Conservation (phyloP, 2,329 filamentous ascomycete species). For the Hypomyces rosellus region DNA sequence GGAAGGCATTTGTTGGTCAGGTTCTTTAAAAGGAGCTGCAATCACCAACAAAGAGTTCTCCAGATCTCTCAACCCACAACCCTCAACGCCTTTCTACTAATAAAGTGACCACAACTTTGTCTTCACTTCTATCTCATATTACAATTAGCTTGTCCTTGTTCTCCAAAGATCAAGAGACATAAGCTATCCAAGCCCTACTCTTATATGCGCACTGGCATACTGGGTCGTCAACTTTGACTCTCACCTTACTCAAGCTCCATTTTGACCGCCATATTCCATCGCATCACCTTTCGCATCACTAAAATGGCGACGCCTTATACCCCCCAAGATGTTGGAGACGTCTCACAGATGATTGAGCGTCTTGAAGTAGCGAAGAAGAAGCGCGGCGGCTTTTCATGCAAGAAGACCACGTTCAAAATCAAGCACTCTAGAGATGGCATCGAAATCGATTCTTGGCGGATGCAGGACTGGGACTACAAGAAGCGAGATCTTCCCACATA, state of each 20-base stretch:
- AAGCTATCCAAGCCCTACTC: too few relatives aligned
- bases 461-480: constrained; percentile 97
- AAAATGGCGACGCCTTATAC: constrained; percentile 50
- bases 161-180: too few relatives aligned
- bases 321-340: constrained; percentile 62
- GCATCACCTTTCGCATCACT: not conserved
- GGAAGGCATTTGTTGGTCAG: not conserved
- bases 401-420: constrained; percentile 72
- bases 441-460: constrained; percentile 81
- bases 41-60: not conserved
- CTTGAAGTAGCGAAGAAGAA: constrained; percentile 53
- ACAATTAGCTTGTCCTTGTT: too few relatives aligned
- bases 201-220: too few relatives aligned
- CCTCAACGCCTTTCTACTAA: not conserved
- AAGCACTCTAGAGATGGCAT: constrained; percentile 55
- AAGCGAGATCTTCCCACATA: constrained; percentile 79
- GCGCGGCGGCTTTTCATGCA: constrained; percentile 62
- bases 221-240: not conserved
- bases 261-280: not conserved
- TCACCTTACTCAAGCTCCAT: not conserved
- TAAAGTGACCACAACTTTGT: not conserved
- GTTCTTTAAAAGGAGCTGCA: not conserved
- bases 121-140: too few relatives aligned
- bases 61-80: not conserved
- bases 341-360: constrained; percentile 57